Conservation (phyloP, 192 early-diverging fungal species). For the Oehlia diaphana region DNA sequence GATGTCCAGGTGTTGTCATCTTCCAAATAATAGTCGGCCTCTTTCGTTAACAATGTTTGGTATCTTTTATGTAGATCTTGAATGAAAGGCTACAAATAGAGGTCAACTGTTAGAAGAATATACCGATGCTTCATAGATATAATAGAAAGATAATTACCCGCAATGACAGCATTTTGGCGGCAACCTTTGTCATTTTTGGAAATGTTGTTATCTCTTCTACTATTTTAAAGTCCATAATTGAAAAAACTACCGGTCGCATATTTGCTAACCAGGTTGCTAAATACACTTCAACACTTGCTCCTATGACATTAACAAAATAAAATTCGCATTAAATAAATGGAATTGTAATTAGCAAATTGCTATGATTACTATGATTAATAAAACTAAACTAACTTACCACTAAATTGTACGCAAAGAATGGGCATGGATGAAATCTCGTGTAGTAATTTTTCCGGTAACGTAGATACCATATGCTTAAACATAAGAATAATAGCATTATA, state of each 20-base stretch:
- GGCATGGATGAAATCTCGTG: slow-evolving; percentile 15
- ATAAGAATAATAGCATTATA: slow-evolving; percentile 14
- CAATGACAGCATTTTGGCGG: slow-evolving; percentile 22
- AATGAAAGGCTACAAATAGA: slow-evolving; percentile 28
- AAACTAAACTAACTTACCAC: slow-evolving; percentile 16
- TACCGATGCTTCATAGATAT: slow-evolving; percentile 7
- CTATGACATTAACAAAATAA: slow-evolving; percentile 26
- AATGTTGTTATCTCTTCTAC: too few species aligned
- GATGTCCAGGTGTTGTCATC: slow-evolving; percentile 8
- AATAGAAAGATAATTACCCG: slow-evolving; percentile 26
- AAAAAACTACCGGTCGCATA: slow-evolving; percentile 25
- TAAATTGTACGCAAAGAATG: slow-evolving; percentile 22
- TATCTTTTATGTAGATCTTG: slow-evolving; percentile 28
- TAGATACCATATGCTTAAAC: slow-evolving; percentile 19
- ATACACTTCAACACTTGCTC: slow-evolving; percentile 20
- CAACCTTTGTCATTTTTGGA: slow-evolving; percentile 23
- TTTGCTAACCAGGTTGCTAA: slow-evolving; percentile 16
- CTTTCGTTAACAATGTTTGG: slow-evolving; percentile 14
- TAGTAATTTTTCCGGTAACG: slow-evolving; percentile 10
- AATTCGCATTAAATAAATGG: slow-evolving; percentile 2
- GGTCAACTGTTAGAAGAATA: slow-evolving; percentile 20
- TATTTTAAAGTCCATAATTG: slow-evolving; percentile 21
- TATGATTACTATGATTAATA: slow-evolving; percentile 10
- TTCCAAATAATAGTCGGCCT: slow-evolving; percentile 20
- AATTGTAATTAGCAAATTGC: slow-evolving; percentile 16